These are phyloP conservation scores for Termitomyces sp. DNA, from an alignment of 768 basidiomycete species.

Conservation along the genomic window DNA sequence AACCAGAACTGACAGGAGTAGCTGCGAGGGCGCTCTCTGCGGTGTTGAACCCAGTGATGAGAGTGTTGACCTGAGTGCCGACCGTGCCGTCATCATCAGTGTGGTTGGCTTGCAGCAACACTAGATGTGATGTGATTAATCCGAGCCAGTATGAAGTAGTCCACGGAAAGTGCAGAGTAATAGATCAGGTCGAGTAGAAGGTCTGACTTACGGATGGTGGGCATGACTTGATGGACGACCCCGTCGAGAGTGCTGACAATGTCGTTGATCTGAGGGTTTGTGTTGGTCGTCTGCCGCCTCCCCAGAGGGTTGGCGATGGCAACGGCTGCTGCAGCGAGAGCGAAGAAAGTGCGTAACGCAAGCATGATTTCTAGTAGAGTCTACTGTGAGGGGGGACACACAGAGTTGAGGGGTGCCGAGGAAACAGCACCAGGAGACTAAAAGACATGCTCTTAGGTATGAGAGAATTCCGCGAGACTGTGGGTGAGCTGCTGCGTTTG, in stretches of 20 bases:
- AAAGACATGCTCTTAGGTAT: slow-evolving; percentile 13
- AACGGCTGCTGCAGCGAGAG: slow-evolving; percentile 23
- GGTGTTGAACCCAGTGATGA: slow-evolving; percentile 23
- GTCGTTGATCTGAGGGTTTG: slow-evolving; percentile 23
- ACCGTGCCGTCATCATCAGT: slow-evolving; percentile 26
- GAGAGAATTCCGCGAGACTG: slow-evolving; percentile 15
- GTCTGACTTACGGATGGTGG: slow-evolving; percentile 22
- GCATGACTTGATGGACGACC: slow-evolving; percentile 16
- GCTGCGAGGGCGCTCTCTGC: slow-evolving; percentile 17
- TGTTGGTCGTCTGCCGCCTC: slow-evolving; percentile 28
- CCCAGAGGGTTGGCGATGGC: slow-evolving; percentile 25
- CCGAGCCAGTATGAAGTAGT: background rate
- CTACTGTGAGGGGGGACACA: background rate
- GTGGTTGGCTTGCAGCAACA: slow-evolving; percentile 25
- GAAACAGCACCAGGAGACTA: slow-evolving; percentile 2
- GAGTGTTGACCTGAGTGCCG: slow-evolving; percentile 20
- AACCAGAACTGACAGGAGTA: slow-evolving; percentile 26
- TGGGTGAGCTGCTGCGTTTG: background rate
- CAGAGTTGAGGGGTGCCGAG: background rate
- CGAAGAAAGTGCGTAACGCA: slow-evolving; percentile 22
- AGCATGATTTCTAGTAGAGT: slow-evolving; percentile 22
- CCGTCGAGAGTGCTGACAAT: slow-evolving; percentile 24
- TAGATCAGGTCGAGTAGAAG: background rate
- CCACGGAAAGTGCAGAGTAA: background rate
- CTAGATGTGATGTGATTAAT: slow-evolving; percentile 11